A percentile compares a stretch with the other conserved stretches of the same genome.
Conservation (phyloP, 2,329 filamentous ascomycete genomes). For the Pestalotiopsis fici region DNA sequence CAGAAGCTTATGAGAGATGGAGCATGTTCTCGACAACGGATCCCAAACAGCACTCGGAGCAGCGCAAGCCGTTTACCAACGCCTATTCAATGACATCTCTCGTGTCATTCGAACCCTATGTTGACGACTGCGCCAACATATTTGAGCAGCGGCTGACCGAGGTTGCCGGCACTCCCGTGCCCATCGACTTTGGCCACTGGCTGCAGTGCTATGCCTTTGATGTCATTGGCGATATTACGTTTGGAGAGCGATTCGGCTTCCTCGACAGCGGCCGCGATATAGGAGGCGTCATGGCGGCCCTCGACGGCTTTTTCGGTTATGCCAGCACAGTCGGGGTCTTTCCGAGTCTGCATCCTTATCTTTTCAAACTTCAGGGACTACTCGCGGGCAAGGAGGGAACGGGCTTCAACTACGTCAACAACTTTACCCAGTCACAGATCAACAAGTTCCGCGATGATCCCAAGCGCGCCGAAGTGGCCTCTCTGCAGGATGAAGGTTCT, state of each 20-base stretch:
- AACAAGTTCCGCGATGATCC: constrained; percentile 11
- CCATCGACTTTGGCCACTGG: constrained; percentile 24
- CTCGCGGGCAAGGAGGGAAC: constrained; percentile 18
- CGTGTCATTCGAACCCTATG: constrained; percentile 33
- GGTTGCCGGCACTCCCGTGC: constrained; percentile 11
- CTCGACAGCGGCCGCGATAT: constrained; percentile 24
- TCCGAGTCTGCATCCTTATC: constrained; percentile 13
- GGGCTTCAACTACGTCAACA: constrained; percentile 26
- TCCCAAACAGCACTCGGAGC: constrained; percentile 24
- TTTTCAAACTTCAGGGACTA: constrained; percentile 9
- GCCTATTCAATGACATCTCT: constrained; percentile 33
- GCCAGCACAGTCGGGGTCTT: constrained; percentile 24
- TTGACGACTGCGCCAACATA: constrained; percentile 30
- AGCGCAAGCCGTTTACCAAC: constrained; percentile 26
- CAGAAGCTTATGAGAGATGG: constrained; percentile 13
- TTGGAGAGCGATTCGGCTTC: constrained; percentile 21
- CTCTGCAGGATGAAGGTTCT: not conserved
- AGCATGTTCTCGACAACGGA: constrained; percentile 30
- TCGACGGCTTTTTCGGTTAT: constrained; percentile 16
- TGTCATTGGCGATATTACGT: constrained; percentile 22
- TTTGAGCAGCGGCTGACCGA: constrained; percentile 27
- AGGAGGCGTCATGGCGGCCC: not conserved
- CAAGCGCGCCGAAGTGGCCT: not conserved
- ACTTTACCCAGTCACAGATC: constrained; percentile 21
- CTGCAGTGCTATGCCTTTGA: constrained; percentile 25